phyloP scores from a whole-genome alignment of 2,329 filamentous ascomycete species.

The Fusarium vanettenii region DNA sequence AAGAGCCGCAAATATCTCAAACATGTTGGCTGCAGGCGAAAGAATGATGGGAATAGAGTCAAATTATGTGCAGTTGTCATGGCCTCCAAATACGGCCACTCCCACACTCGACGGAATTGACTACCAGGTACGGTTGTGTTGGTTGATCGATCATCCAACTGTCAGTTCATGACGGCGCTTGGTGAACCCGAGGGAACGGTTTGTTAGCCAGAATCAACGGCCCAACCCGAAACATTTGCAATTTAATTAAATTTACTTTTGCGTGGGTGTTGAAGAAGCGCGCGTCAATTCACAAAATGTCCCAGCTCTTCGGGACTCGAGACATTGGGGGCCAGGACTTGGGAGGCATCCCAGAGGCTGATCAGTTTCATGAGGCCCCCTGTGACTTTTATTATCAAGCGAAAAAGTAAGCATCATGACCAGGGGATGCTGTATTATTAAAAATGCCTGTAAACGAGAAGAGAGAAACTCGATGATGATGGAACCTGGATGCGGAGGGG shows the following conservation, averaged over 20 bases:
- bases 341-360: conserved; percentile 29
- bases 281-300: background rate
- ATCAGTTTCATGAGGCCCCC: background rate
- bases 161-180: conserved; percentile 14
- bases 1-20: background rate
- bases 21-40: background rate
- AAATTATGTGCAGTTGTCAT: conserved; percentile 1
- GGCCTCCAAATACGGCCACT: background rate
- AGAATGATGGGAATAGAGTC: background rate
- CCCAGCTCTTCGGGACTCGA: background rate
- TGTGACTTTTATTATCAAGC: background rate
- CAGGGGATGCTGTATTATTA: background rate
- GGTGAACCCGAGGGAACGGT: conserved; percentile 11
- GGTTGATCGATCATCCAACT: background rate
- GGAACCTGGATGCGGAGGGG: conserved; percentile 3
- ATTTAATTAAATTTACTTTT: background rate
- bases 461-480: background rate
- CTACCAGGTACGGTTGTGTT: background rate
- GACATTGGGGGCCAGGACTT: background rate
- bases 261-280: background rate
- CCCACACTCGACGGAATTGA: background rate
- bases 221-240: conserved; percentile 11
- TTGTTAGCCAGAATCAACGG: background rate
- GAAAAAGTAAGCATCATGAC: background rate
- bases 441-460: background rate